These are phyloP conservation scores for Thelonectria blattea DNA, from an alignment of 2,329 filamentous ascomycete species.

Conservation along the genomic window DNA sequence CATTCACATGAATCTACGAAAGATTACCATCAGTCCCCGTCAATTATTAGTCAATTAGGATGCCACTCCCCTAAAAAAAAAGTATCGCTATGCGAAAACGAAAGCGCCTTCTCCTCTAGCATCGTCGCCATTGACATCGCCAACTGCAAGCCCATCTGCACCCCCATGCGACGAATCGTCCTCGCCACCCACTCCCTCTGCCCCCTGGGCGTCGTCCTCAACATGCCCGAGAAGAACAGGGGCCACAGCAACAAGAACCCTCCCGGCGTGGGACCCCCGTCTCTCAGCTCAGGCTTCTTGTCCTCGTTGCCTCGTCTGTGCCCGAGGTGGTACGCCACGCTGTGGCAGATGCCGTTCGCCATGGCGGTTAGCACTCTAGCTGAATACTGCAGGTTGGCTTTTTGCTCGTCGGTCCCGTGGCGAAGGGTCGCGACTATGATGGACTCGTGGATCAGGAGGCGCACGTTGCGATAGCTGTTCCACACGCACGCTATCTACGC, in stretches of 20 bases:
- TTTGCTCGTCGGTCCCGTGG: conserved; percentile 16
- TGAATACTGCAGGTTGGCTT: conserved; percentile 14
- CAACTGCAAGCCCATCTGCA: conserved; percentile 29
- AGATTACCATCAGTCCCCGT: too few relatives aligned
- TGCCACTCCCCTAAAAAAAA: conserved; percentile 28
- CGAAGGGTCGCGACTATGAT: conserved; percentile 25
- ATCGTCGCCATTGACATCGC: conserved; percentile 28
- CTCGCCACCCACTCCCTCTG: conserved; percentile 26
- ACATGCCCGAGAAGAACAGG: conserved; percentile 25
- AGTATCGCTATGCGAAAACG: conserved; percentile 28
- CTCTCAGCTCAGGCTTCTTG: neutral
- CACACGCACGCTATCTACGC: conserved; percentile 29
- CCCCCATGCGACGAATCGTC: conserved; percentile 23
- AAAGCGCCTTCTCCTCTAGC: conserved; percentile 22
- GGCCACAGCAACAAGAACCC: conserved; percentile 29
- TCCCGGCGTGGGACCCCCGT: conserved; percentile 13
- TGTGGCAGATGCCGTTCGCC: conserved; percentile 29
- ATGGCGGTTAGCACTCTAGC: conserved; percentile 13
- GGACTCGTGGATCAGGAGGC: conserved; percentile 29
- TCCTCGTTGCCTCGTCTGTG: neutral
- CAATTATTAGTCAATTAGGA: conserved; percentile 13
- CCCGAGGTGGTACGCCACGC: conserved; percentile 28
- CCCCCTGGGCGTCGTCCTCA: conserved; percentile 19
- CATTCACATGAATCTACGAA: too few relatives aligned
- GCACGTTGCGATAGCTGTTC: conserved; percentile 30